phyloP scores from a whole-genome alignment of 768 basidiomycete species.

The Favolaschia claudopus region DNA sequence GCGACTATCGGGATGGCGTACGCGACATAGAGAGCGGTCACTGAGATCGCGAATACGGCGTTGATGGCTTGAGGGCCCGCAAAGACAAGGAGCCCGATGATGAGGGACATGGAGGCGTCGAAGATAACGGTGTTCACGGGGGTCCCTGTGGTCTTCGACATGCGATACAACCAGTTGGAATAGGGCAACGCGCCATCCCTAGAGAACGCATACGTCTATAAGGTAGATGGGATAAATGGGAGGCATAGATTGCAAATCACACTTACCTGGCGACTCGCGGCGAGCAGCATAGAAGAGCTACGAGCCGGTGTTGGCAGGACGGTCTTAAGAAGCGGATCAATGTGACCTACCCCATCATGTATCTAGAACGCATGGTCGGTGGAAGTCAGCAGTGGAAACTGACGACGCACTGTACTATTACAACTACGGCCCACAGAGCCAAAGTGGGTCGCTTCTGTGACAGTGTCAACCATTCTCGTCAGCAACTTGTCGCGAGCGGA shows the following conservation, averaged over 20 bases:
- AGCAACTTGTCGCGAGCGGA: no score
- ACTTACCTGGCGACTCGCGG: slow-evolving; percentile 20
- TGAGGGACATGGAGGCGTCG: slow-evolving; percentile 39
- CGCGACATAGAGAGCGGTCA: slow-evolving; percentile 38
- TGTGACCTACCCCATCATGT: slow-evolving; percentile 38
- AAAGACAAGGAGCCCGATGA: slow-evolving; percentile 53
- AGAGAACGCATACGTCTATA: slow-evolving; percentile 49
- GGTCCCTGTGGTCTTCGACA: slow-evolving; percentile 48
- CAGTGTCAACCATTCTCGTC: not conserved
- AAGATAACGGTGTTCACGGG: slow-evolving; percentile 57
- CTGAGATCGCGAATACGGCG: slow-evolving; percentile 45
- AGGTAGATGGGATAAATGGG: slow-evolving; percentile 37
- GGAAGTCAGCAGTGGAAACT: slow-evolving; percentile 17
- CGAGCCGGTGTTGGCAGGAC: not conserved
- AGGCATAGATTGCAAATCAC: not conserved
- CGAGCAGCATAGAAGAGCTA: slow-evolving; percentile 35
- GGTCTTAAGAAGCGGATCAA: not conserved
- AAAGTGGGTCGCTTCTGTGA: slow-evolving; percentile 38
- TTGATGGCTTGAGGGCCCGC: slow-evolving; percentile 50
- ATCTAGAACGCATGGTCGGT: slow-evolving; percentile 22
- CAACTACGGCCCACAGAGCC: slow-evolving; percentile 44
- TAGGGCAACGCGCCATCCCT: slow-evolving; percentile 51
- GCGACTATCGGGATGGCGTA: slow-evolving; percentile 47
- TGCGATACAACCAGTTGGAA: slow-evolving; percentile 48
- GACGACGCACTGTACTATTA: slow-evolving; percentile 33